A percentile compares a stretch with the other conserved stretches of the same genome.
These are phyloP conservation scores for Cucumis sativus DNA, from an alignment of 306 rosid genomes.

Conservation along the genomic window Cucumber_9930_V3 NC_026656.2:17277501-17278000, in stretches of 20 bases:
- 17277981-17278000: too few relatives aligned
- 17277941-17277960: not conserved
- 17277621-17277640: not conserved
- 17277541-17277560: not conserved
- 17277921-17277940: not conserved
- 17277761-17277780: not conserved
- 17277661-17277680: slow-evolving; percentile 49
- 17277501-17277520: slow-evolving; percentile 26
- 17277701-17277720: slow-evolving; percentile 35
- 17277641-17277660: slow-evolving; percentile 10
- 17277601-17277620: slow-evolving; percentile 7
- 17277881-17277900: not conserved
- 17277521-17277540: not conserved
- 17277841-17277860: too few relatives aligned
- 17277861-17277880: not conserved
- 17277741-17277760: too few relatives aligned
- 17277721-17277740: slow-evolving; percentile 92
- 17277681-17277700: slow-evolving; percentile 79
- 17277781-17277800: too few relatives aligned
- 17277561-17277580: slow-evolving; percentile 16
- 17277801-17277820: not conserved
- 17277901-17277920: not conserved
- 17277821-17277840: not conserved
- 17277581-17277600: slow-evolving; percentile 27
- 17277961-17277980: not conserved